Evolutionary conservation across 805 yeast genomes (phyloP).

Genomic region (Spathaspora passalidarum): DNA sequence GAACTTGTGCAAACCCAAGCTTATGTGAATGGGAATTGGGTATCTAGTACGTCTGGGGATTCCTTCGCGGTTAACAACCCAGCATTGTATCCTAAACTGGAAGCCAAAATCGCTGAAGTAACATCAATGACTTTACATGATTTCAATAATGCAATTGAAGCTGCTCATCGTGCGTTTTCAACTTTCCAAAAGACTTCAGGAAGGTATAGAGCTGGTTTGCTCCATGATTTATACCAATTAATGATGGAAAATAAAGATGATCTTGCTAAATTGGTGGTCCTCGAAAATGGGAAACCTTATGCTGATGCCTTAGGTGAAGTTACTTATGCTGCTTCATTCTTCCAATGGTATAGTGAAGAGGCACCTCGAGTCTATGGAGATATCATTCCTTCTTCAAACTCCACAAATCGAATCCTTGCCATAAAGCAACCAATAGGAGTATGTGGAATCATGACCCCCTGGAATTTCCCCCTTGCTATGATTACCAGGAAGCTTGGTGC

Average conservation of each 20-base stretch:
- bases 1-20: constrained; percentile 59
- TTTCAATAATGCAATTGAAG: constrained; percentile 50
- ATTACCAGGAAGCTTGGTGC: constrained; percentile 73
- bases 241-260: constrained; percentile 60
- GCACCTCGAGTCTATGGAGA: constrained; percentile 75
- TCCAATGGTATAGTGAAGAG: constrained; percentile 87
- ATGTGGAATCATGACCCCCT: constrained; percentile 75
- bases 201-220: constrained; percentile 52
- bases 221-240: constrained; percentile 50
- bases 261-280: constrained; percentile 58
- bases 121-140: constrained; percentile 52
- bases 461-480: constrained; percentile 86
- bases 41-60: constrained; percentile 36
- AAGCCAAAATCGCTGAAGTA: constrained; percentile 47
- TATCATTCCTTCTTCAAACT: constrained; percentile 52
- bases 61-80: constrained; percentile 74
- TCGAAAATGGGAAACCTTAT: constrained; percentile 74
- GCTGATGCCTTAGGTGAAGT: constrained; percentile 75
- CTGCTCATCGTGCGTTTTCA: constrained; percentile 53
- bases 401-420: constrained; percentile 51
- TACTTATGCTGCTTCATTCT: constrained; percentile 65
- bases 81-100: constrained; percentile 44
- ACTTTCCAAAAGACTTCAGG: constrained; percentile 52
- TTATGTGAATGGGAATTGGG: constrained; percentile 75
- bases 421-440: constrained; percentile 78